A percentile compares a stretch with the other conserved stretches of the same genome.
phyloP scores from a whole-genome alignment of 345 rosid genomes.

The Xanthoceras sorbifolium region DNA sequence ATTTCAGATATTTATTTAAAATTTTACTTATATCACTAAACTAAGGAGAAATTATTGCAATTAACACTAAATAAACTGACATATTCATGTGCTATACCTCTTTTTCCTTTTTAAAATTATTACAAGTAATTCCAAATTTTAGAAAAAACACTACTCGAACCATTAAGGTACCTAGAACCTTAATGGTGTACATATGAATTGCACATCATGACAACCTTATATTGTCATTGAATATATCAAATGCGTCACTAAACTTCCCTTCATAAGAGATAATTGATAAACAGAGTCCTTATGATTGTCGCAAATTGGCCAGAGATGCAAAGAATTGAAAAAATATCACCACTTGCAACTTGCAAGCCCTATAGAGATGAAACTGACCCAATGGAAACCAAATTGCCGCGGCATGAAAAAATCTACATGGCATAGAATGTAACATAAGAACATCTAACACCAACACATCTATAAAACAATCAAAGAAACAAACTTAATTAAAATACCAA shows the following conservation, averaged over 20 bases:
- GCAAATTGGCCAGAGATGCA: neutral
- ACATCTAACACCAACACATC: conserved; percentile 10
- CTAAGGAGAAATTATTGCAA: no score
- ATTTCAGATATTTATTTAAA: no score
- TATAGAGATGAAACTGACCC: conserved; percentile 10
- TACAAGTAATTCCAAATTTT: no score
- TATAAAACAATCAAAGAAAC: neutral
- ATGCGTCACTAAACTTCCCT: neutral
- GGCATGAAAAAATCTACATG: conserved; percentile 19
- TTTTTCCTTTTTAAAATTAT: no score
- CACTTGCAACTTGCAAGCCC: neutral
- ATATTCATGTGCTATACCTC: no score
- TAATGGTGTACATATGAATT: no score
- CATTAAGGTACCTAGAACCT: no score
- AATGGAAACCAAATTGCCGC: conserved; percentile 1
- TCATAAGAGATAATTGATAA: neutral
- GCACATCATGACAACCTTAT: no score
- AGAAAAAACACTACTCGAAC: no score
- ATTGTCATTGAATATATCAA: no score
- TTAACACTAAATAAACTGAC: no score
- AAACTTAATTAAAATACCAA: conserved; percentile 10
- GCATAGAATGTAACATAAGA: neutral
- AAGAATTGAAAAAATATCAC: neutral
- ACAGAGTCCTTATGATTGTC: neutral
- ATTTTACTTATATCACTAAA: no score